These are phyloP conservation scores for Strobilomyces dryophilus DNA, from an alignment of 768 basidiomycete genomes.

Conservation along the genomic window DNA sequence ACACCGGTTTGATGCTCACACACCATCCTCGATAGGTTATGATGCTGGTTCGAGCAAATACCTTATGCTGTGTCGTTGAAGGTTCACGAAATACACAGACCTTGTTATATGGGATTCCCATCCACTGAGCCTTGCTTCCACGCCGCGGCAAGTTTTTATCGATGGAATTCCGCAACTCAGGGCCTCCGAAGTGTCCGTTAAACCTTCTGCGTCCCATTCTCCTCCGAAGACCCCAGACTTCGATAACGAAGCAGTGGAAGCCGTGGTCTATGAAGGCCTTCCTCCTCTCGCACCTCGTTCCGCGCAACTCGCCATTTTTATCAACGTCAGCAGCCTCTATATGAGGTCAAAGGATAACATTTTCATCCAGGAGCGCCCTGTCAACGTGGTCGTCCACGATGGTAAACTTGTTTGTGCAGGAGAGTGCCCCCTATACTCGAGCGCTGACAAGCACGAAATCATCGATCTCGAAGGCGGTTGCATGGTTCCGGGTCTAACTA, in stretches of 20 bases:
- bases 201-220: conserved; percentile 39
- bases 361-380: conserved; percentile 25
- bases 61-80: neutral
- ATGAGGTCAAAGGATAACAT: conserved; percentile 22
- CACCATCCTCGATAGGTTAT: conserved; percentile 29
- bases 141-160: conserved; percentile 74
- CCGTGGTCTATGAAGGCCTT: conserved; percentile 66
- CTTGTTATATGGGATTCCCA: conserved; percentile 77
- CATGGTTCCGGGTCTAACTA: conserved; percentile 64
- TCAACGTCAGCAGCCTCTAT: conserved; percentile 56
- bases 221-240: conserved; percentile 65
- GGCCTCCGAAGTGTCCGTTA: conserved; percentile 36
- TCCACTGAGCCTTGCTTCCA: conserved; percentile 70
- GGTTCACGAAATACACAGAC: conserved; percentile 33
- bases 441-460: conserved; percentile 22
- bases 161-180: conserved; percentile 78
- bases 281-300: conserved; percentile 55
- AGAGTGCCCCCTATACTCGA: conserved; percentile 19
- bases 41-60: conserved; percentile 39
- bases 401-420: conserved; percentile 54
- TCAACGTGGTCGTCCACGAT: conserved; percentile 39
- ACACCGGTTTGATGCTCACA: neutral
- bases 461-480: conserved; percentile 72
- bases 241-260: conserved; percentile 58
- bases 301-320: conserved; percentile 48